Evolutionary conservation across 2,329 filamentous ascomycete genomes (phyloP).

Genomic region (Talaromyces funiculosus): DNA sequence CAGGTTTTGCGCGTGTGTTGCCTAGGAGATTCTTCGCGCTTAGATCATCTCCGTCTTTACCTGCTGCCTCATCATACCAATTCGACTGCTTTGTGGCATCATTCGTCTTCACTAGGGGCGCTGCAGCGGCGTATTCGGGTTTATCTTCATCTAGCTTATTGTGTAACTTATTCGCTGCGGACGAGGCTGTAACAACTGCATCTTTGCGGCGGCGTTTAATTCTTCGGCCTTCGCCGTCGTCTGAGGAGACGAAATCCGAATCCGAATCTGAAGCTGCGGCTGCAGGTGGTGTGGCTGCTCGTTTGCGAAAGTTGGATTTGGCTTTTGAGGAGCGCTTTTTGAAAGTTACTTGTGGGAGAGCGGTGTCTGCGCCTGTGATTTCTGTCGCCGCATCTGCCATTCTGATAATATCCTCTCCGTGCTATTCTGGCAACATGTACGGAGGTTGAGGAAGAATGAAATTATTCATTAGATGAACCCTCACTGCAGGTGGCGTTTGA

Average conservation of each 20-base stretch:
- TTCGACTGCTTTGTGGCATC: conserved; percentile 86
- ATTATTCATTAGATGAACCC: background rate
- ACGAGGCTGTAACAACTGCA: conserved; percentile 61
- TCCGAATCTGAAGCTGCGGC: conserved; percentile 35
- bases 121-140: conserved; percentile 58
- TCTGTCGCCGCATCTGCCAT: conserved; percentile 26
- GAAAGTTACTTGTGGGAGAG: conserved; percentile 50
- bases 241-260: conserved; percentile 62
- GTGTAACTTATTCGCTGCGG: conserved; percentile 33
- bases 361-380: conserved; percentile 12
- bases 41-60: conserved; percentile 35
- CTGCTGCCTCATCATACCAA: conserved; percentile 75
- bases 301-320: conserved; percentile 74
- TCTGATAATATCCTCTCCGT: background rate
- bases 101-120: conserved; percentile 60
- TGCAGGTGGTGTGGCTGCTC: conserved; percentile 70
- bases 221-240: conserved; percentile 68
- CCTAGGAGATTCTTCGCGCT: conserved; percentile 43
- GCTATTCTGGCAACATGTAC: background rate
- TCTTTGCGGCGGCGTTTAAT: conserved; percentile 75
- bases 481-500: conserved; percentile 1
- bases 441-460: background rate
- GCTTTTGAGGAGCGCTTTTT: conserved; percentile 77
- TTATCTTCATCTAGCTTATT: conserved; percentile 45
- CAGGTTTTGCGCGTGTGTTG: conserved; percentile 26